Percentiles rank a stretch among this genome's conserved stretches.
Evolutionary conservation across 1,139 yeast genomes (phyloP).

Genomic region (Saccharomyces pastorianus): DNA sequence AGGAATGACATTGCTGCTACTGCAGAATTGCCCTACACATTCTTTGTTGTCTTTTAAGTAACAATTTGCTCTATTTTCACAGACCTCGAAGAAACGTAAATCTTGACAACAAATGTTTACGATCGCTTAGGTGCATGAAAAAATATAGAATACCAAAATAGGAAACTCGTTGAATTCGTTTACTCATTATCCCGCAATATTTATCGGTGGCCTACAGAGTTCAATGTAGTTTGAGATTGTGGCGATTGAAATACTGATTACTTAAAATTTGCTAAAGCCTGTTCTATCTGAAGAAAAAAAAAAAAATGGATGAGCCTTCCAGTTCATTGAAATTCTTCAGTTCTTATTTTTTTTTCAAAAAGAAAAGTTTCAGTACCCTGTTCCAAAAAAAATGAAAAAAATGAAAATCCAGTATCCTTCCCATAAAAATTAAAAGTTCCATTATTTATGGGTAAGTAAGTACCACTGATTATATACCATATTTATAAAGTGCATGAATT

Average conservation of each 20-base stretch:
- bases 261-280: not conserved
- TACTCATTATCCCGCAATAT: not conserved
- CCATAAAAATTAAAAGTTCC: not conserved
- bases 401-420: no score
- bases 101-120: not conserved
- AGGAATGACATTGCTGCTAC: not conserved
- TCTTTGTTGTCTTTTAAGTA: not conserved
- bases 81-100: not conserved
- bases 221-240: not conserved
- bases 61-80: not conserved
- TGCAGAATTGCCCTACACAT: not conserved
- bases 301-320: not conserved
- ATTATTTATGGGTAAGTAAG: not conserved
- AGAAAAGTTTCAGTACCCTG: not conserved
- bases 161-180: not conserved
- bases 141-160: not conserved
- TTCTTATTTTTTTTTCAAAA: no score
- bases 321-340: no score
- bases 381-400: no score
- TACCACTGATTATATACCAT: not conserved
- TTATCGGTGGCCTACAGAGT: not conserved
- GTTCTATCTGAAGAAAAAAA: not conserved
- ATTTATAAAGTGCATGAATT: not conserved
- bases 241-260: not conserved
- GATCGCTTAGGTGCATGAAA: not conserved